phyloP scores from a whole-genome alignment of 2,329 filamentous ascomycete species.

The Hymenoscyphus fructigenus region DNA sequence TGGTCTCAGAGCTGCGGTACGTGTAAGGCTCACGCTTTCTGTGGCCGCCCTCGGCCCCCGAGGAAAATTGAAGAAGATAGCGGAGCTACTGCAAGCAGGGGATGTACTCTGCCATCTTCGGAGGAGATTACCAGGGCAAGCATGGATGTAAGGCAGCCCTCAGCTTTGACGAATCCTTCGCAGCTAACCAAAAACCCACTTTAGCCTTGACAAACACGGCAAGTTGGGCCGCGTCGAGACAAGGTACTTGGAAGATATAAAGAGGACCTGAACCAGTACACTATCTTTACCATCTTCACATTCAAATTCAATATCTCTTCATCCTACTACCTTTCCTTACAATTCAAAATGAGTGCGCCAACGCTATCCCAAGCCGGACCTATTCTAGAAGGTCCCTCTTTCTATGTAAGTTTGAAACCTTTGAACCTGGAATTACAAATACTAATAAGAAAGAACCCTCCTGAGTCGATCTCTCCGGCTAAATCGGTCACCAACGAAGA shows the following conservation, averaged over 20 bases:
- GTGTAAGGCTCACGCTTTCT: background rate
- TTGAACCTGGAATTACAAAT: background rate
- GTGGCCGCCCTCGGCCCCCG: background rate
- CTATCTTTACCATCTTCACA: background rate
- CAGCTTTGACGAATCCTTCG: background rate
- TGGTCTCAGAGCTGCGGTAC: background rate
- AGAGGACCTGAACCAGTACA: background rate
- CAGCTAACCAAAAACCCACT: slow-evolving; percentile 1
- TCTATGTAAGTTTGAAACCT: slow-evolving; percentile 6
- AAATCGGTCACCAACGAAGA: background rate
- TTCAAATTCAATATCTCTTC: background rate
- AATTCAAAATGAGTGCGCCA: background rate
- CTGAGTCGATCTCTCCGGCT: background rate
- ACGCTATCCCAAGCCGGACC: background rate
- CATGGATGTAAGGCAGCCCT: background rate
- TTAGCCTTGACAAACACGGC: background rate
- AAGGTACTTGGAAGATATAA: slow-evolving; percentile 3
- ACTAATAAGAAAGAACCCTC: slow-evolving; percentile 5
- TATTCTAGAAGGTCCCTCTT: background rate
- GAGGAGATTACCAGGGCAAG: background rate
- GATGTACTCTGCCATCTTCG: background rate
- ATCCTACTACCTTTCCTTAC: slow-evolving; percentile 1
- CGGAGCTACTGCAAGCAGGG: background rate
- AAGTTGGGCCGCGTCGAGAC: background rate
- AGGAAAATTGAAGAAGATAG: slow-evolving; percentile 1